Conservation (phyloP, 179 eudicot genomes). For the Sideroxylon spinosum region DNA sequence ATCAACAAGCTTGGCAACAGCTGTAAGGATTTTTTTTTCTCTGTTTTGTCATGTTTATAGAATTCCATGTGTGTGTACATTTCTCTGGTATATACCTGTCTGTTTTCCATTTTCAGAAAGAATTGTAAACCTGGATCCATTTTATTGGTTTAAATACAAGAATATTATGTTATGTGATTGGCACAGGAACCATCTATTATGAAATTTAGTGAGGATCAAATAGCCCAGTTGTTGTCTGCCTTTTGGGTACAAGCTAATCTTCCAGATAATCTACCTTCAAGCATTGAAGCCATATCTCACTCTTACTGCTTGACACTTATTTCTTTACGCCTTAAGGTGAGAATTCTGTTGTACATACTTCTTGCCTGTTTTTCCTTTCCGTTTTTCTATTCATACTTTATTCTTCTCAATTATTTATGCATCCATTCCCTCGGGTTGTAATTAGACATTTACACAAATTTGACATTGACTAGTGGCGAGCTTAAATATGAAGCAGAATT, state of each 20-base stretch:
- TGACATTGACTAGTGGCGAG: no score
- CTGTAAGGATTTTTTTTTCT: slow-evolving; percentile 17
- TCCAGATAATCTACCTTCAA: slow-evolving; percentile 76
- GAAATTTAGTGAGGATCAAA: slow-evolving; percentile 81
- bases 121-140: slow-evolving; percentile 4
- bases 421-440: no score
- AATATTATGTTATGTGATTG: slow-evolving; percentile 10
- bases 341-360: neutral
- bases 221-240: slow-evolving; percentile 73
- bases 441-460: no score
- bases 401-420: no score
- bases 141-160: neutral
- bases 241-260: slow-evolving; percentile 83
- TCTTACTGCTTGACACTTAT: slow-evolving; percentile 77
- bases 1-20: slow-evolving; percentile 42
- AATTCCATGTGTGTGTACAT: neutral
- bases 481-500: no score
- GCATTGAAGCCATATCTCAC: slow-evolving; percentile 83
- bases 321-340: slow-evolving; percentile 68
- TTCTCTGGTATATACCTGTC: neutral
- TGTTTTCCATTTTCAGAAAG: neutral
- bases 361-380: no score
- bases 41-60: neutral
- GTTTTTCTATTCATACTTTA: no score
- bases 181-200: slow-evolving; percentile 60